phyloP scores from a whole-genome alignment of 257 asterid species.

The Euphrasia confusa region DNA sequence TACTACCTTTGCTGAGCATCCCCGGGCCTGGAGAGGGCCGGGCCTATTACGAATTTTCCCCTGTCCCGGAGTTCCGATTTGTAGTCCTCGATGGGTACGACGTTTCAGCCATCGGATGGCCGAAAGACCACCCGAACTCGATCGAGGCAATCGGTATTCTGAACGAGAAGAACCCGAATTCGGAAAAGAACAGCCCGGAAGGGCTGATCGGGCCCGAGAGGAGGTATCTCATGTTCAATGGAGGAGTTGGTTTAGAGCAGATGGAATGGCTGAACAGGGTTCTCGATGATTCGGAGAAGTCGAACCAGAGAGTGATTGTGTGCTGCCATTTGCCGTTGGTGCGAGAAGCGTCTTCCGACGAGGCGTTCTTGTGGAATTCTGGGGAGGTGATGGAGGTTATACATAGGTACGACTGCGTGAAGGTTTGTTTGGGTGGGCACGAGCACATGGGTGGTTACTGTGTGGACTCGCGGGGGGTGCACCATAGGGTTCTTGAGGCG shows the following conservation, averaged over 20 bases:
- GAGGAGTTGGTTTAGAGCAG: conserved; percentile 83
- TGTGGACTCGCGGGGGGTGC: conserved; percentile 70
- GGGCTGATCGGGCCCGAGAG: conserved; percentile 70
- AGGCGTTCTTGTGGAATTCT: conserved; percentile 73
- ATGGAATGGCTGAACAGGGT: conserved; percentile 73
- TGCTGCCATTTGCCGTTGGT: conserved; percentile 83
- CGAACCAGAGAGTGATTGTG: conserved; percentile 65
- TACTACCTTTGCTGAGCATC: conserved; percentile 72
- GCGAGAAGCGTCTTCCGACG: conserved; percentile 48
- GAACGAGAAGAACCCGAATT: conserved; percentile 66
- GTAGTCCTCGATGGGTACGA: conserved; percentile 86
- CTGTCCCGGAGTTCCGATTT: conserved; percentile 65
- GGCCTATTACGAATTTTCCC: conserved; percentile 90
- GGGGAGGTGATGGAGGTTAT: conserved; percentile 87
- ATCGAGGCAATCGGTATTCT: conserved; percentile 53
- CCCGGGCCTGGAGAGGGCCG: conserved; percentile 26
- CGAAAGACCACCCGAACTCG: conserved; percentile 63
- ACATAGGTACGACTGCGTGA: conserved; percentile 69
- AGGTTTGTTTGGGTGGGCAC: conserved; percentile 83
- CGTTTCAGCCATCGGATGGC: conserved; percentile 87
- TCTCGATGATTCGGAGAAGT: conserved; percentile 53
- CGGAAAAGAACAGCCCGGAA: conserved; percentile 80
- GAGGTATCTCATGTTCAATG: conserved; percentile 86
- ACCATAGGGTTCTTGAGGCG: conserved; percentile 86
- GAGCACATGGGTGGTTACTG: conserved; percentile 70